Conservation (phyloP, 208 protist species). For the Acanthamoeba triangularis region DNA sequence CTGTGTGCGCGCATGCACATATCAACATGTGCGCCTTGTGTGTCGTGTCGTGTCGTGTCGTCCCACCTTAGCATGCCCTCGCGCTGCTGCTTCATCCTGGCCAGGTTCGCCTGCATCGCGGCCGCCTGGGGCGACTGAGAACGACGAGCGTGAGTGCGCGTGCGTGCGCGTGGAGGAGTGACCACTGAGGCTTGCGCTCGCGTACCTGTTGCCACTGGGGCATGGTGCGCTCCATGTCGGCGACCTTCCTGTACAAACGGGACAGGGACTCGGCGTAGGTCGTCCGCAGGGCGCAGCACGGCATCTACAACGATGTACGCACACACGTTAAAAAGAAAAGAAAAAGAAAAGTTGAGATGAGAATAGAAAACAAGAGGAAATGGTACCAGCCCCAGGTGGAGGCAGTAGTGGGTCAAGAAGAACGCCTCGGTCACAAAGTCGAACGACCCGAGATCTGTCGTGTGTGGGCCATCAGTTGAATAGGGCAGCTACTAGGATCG, state of each 20-base stretch:
- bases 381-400: slow-evolving; percentile 56
- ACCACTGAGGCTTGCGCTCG: background rate
- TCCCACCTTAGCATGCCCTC: background rate
- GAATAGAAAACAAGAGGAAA: background rate
- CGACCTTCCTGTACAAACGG: slow-evolving; percentile 49
- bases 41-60: background rate
- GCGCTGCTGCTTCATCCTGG: slow-evolving; percentile 46
- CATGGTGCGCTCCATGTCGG: slow-evolving; percentile 45
- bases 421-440: slow-evolving; percentile 65
- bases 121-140: slow-evolving; percentile 57
- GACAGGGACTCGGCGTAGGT: slow-evolving; percentile 26
- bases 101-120: slow-evolving; percentile 28
- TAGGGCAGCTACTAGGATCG: background rate
- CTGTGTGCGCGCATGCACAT: background rate
- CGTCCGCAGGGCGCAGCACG: slow-evolving; percentile 1
- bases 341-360: no score
- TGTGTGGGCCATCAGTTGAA: background rate
- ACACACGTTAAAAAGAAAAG: no score
- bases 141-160: background rate
- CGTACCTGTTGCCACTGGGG: slow-evolving; percentile 70
- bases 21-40: background rate
- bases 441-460: slow-evolving; percentile 1
- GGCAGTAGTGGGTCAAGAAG: slow-evolving; percentile 63
- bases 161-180: background rate
- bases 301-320: slow-evolving; percentile 11